Base-by-base conservation (phyloP, 2,329 filamentous ascomycete species). In the Chaetomium globosum region DNA sequence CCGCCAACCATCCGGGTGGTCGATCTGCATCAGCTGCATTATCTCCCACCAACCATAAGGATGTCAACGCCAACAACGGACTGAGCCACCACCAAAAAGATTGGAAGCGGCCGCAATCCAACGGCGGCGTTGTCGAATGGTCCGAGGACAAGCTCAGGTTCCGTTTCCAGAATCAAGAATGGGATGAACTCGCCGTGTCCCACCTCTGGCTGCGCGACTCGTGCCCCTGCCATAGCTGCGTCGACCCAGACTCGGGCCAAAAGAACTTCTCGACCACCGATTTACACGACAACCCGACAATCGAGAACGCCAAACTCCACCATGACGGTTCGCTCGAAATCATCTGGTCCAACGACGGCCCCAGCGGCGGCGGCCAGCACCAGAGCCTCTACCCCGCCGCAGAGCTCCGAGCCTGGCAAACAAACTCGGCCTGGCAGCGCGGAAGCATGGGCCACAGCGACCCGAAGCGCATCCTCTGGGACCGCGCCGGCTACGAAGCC, bases 211-310 rank as follows among this genome's bases (percentile, higher is more conserved):
- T 87, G 19, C 84, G 86, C 30, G 86, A 88, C 69, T 76, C 77
- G 23, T 88, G 86, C 70, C 73, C 76, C 43, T 89, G 86, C 70
- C 64, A 74, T 0, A 70, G 71, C 12, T 89, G 86, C 73, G 79
- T 84, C 60, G 83, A 87, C 67, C 77, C 78, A 0, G 79, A 83
- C n/a, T 87, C 86, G 1, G 85, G 85, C 53, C 85, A 88, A 67
- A 85, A 87, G 73, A 83, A 77, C 65, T 83, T 81, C 70, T 76
- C 77, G 1, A 80, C 79, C 4, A 75, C 75, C 31, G 77, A 81
- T 36, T 75, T 84, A 5, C 76, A 77, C 6, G 28, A 68, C 1
- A 56, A 71, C 12, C 77, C 81, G 31, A 58, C 67, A 13, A 73
- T 81, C 23, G 65, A 70, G 4, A 33, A 67, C 1, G 77, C 78